Evolutionary conservation across 2,329 filamentous ascomycete genomes (phyloP), one percentile per base, ranked within the genome.

Genomic region (Calycina marina): DNA sequence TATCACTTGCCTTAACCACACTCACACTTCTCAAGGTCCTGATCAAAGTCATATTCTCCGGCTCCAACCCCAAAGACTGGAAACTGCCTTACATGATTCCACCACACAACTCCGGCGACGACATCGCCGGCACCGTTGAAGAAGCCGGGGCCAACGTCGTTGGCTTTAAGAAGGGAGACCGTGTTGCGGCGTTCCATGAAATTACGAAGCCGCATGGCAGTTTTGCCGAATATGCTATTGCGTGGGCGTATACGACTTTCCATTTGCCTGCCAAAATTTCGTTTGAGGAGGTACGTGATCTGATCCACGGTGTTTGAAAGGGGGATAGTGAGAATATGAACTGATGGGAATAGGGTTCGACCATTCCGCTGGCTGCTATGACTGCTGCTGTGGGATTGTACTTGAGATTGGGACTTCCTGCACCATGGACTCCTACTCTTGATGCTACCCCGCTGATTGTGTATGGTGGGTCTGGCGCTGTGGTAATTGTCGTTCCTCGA

Each of bases 151-250:
- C 54, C 8, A 54, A 61, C 31, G 63, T 70, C 2, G 56, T 53
- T 32, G 47, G 48, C 32, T 69, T 54, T 35, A 52, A 51, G 30
- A 48, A 47, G 15, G 63, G 62, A 11, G 62, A 66, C 36, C 55
- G 63, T 17, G 63, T 67, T 14, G 60, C 58, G 0, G 60, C 59
- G 0, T 64, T 63, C 31, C 62, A 66, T 34, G 55, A 69, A 39
- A 72, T 76, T 60, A 42, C 52, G 26, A 53, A 54, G 1, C 56
- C 61, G 0, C 47, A 59, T 20, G 73, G 73, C 2, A 62, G 58
- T 5, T 78, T 65, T 38, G 73, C 72, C 3, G 71, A 77, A 45
- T 77, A 76, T 41, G 66, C 69, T 3, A 52, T 76, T 8, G 62
- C 64, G 0, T 64, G 58, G 52, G 58, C 61, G 18, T 58, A 67